Base-by-base conservation (phyloP, 2,329 filamentous ascomycete genomes). In the Fusarium stilboides region DNA sequence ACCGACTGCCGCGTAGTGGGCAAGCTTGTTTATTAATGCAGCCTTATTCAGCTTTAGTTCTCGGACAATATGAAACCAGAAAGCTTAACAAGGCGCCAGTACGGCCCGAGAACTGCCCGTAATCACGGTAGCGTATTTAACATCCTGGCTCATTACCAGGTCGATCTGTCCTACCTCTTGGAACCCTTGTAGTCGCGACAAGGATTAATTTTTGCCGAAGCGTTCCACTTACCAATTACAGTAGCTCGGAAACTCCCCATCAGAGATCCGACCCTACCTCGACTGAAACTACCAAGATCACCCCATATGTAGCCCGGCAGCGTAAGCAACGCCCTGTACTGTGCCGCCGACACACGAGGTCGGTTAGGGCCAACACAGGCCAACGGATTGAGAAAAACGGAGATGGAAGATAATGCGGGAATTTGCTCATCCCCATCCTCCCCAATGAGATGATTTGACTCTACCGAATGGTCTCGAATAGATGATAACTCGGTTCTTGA, bases 341-440 rank as follows among this genome's bases (percentile, higher is more conserved):
- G 63, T 31, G 64, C 64, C 57, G 39, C 31, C 37, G 19, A 51
- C 13, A 24, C 34, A 42, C 50, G 9, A 40, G 24, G 9, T 49
- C 17, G 33, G 31, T 47, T 37, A 24, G 15, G 14, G 15, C 28
- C 5, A 13, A 31, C 20, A 4, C 12, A 5, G 42, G 8, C 19
- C 39, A 55, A 59, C 39, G 36, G 17, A 8, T 31, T 22, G 45
- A 45, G 22, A 37, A 42, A 36, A 33, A 37, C 4, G 8, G 43
- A 34, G 6, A 24, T 12, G 8, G n/a, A 15, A 40, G 7, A 26
- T 22, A n/a, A 5, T 37, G 37, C 20, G n/a, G 20, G 34, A n/a
- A 52, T 40, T 42, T 19, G 12, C 43, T 40, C 20, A 19, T 19
- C 20, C 15, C 17, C 9, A 8, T 31, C 8, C 20, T 9, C 6